Evolutionary conservation across 805 yeast species (phyloP).

Genomic region (Starmerella geochares): DNA sequence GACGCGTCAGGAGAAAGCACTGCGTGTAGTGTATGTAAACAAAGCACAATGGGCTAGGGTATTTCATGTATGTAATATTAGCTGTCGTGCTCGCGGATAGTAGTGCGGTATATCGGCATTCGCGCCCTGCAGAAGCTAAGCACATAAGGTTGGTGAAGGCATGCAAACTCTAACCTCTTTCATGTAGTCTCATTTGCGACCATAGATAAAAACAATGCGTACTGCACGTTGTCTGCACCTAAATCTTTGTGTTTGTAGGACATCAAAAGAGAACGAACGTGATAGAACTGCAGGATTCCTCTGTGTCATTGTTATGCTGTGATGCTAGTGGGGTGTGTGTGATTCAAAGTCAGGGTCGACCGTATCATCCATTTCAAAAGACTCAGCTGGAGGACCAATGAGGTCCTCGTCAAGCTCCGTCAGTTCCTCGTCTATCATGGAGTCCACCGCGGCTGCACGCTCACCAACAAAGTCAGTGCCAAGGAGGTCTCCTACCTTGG

Average conservation of each 20-base stretch:
- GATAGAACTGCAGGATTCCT: no score
- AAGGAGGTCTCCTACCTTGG: conserved; percentile 32
- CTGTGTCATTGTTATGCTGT: no score
- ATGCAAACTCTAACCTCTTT: no score
- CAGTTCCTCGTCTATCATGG: conserved; percentile 32
- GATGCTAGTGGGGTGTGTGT: background rate
- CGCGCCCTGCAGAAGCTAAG: no score
- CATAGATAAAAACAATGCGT: no score
- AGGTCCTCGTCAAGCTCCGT: conserved; percentile 29
- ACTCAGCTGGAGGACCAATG: background rate
- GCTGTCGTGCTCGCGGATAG: no score
- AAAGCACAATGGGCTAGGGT: background rate
- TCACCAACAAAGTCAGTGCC: conserved; percentile 31
- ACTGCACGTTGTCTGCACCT: no score
- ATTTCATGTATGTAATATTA: background rate
- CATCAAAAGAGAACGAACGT: no score
- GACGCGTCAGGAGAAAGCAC: conserved; percentile 7
- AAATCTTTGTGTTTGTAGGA: no score
- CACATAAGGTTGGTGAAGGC: background rate
- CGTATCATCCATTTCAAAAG: conserved; percentile 11
- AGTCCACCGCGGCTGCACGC: conserved; percentile 29
- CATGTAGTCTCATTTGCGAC: no score
- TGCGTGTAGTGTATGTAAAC: background rate
- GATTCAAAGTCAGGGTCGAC: background rate
- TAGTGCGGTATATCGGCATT: no score